Evolutionary conservation across 352 stramenopile genomes (phyloP).

Genomic region (Phytophthora citricola): DNA sequence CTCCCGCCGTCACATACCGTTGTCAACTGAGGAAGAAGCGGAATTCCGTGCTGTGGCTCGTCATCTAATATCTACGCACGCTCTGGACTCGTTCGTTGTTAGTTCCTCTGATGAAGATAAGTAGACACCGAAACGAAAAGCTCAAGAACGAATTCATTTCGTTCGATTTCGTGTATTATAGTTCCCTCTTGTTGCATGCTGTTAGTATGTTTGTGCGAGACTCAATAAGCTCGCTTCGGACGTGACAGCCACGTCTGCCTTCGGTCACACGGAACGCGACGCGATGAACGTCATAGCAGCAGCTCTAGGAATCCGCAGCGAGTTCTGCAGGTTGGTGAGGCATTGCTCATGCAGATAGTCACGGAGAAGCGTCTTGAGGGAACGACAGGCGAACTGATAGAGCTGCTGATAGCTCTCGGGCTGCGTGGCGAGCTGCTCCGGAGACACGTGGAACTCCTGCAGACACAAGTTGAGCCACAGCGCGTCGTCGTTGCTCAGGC

Average conservation of each 20-base stretch:
- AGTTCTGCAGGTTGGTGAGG: slow-evolving; percentile 71
- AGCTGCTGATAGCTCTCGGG: slow-evolving; percentile 75
- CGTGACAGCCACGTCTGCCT: slow-evolving; percentile 5
- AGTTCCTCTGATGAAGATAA: slow-evolving; percentile 47
- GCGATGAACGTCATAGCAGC: slow-evolving; percentile 64
- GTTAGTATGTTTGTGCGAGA: slow-evolving; percentile 23
- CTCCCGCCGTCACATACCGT: background rate
- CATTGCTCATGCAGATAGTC: slow-evolving; percentile 86
- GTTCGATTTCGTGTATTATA: slow-evolving; percentile 16
- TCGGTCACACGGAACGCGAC: slow-evolving; percentile 32
- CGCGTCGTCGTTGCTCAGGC: slow-evolving; percentile 59
- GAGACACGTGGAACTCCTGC: slow-evolving; percentile 79
- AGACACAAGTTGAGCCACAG: slow-evolving; percentile 76
- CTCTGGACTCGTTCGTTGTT: slow-evolving; percentile 33
- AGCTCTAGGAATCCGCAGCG: slow-evolving; percentile 70
- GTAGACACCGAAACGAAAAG: slow-evolving; percentile 1
- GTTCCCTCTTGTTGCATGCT: slow-evolving; percentile 6
- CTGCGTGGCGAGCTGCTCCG: slow-evolving; percentile 60
- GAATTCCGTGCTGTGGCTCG: slow-evolving; percentile 52
- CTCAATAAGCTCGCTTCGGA: slow-evolving; percentile 6
- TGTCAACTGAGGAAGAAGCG: slow-evolving; percentile 34
- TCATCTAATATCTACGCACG: slow-evolving; percentile 34
- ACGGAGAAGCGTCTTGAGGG: slow-evolving; percentile 74
- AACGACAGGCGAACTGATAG: slow-evolving; percentile 80
- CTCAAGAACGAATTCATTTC: background rate